phyloP scores from a whole-genome alignment of 75 land plant genomes.

The Chamaecyparis obtusa region DNA sequence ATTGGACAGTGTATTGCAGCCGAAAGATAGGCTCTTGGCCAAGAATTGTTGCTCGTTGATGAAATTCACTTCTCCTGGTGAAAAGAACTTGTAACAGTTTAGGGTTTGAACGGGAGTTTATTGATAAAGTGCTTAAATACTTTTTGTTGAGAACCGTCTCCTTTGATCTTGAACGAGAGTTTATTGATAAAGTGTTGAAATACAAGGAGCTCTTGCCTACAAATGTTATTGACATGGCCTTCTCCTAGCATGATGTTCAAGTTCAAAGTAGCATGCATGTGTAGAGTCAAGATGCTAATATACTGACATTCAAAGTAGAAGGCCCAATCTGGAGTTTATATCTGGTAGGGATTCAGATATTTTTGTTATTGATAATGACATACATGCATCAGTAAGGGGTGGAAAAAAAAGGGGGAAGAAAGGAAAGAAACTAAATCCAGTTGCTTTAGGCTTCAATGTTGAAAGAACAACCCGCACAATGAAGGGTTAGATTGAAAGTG shows the following conservation, averaged over 20 bases:
- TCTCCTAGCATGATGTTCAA: constrained; percentile 23
- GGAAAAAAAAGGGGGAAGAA: constrained; percentile 78
- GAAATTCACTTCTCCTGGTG: no score
- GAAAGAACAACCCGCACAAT: no score
- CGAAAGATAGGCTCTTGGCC: no score
- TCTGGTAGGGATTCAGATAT: no score
- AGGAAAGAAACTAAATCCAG: constrained; percentile 73
- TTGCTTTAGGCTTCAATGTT: constrained; percentile 74
- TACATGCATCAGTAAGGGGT: constrained; percentile 41
- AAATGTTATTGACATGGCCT: no score
- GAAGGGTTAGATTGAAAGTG: constrained; percentile 8
- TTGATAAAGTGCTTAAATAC: no score
- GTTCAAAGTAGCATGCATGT: constrained; percentile 11
- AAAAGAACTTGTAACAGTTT: no score
- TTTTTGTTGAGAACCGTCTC: constrained; percentile 58
- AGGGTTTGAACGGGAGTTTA: no score
- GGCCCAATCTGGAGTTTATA: no score
- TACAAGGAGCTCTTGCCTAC: constrained; percentile 63
- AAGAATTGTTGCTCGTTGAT: no score
- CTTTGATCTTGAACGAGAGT: constrained; percentile 52
- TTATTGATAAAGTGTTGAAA: constrained; percentile 68
- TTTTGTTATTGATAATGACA: no score
- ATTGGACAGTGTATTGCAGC: no score
- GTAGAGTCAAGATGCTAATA: constrained; percentile 2
- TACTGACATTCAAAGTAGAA: constrained; percentile 7